Percentiles rank a stretch among this genome's conserved stretches.
These are phyloP conservation scores for Solanum rostratum DNA, from an alignment of 257 asterid species.

Conservation along the genomic window DNA sequence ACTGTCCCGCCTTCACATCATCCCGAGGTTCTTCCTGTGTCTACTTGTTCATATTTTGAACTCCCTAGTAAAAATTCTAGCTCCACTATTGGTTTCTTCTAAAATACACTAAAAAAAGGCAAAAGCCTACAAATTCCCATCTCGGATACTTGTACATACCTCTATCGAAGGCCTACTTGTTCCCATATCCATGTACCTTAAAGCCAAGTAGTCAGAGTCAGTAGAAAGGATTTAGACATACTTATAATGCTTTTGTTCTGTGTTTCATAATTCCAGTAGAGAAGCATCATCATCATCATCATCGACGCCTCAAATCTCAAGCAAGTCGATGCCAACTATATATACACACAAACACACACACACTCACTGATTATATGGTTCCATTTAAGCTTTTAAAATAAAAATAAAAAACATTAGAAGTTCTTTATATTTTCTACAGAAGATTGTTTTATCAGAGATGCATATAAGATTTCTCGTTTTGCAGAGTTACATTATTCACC, in stretches of 20 bases:
- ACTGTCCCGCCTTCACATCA: slow-evolving; percentile 81
- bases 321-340: background rate
- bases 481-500: slow-evolving; percentile 74
- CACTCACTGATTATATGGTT: background rate
- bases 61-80: too few relatives aligned
- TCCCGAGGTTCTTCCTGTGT: slow-evolving; percentile 43
- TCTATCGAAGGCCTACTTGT: background rate
- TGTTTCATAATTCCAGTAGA: background rate
- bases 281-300: background rate
- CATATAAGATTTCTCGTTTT: background rate
- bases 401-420: background rate
- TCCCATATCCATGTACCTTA: background rate
- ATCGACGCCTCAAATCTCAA: background rate
- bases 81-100: too few relatives aligned
- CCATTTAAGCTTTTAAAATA: background rate
- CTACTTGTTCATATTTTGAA: too few relatives aligned
- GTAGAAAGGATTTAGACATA: background rate
- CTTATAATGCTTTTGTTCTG: background rate
- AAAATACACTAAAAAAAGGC: background rate
- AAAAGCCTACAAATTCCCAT: background rate
- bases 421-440: background rate
- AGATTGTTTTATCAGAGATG: background rate
- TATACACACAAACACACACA: too few relatives aligned
- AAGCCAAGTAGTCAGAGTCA: background rate
- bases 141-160: background rate